Conservation (phyloP, 192 early-diverging fungal genomes). For the Umbelopsis sp. region DNA sequence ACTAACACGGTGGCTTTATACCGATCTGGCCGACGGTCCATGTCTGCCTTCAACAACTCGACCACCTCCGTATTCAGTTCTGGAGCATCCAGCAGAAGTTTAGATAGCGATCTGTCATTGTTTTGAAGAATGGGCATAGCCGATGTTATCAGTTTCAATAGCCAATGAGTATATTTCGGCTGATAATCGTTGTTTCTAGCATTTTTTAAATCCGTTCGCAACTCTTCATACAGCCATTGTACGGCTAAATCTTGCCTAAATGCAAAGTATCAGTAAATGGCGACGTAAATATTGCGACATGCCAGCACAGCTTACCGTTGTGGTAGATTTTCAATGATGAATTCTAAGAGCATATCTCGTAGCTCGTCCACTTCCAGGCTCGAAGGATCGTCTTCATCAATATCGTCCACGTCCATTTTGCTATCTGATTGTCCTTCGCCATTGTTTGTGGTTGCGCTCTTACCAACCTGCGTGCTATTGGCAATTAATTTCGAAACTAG, state of each 20-base stretch:
- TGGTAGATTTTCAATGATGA: conserved; percentile 64
- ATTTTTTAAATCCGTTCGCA: conserved; percentile 25
- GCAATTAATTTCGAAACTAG: conserved; percentile 29
- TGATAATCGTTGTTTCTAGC: conserved; percentile 28
- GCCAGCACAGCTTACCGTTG: conserved; percentile 42
- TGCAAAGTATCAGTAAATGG: neutral
- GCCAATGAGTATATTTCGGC: conserved; percentile 42
- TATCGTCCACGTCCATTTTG: conserved; percentile 1
- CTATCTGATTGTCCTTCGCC: conserved; percentile 6
- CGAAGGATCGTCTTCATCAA: neutral
- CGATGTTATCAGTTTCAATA: conserved; percentile 35
- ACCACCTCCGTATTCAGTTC: conserved; percentile 64
- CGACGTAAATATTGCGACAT: conserved; percentile 13
- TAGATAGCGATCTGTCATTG: conserved; percentile 72
- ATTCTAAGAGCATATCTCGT: conserved; percentile 51
- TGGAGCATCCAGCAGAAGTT: conserved; percentile 79
- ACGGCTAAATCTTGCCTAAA: conserved; percentile 62
- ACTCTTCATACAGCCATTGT: conserved; percentile 79
- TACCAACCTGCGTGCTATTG: neutral
- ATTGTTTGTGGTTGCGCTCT: neutral
- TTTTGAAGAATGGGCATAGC: conserved; percentile 55
- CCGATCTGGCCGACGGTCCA: conserved; percentile 38
- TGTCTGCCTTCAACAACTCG: conserved; percentile 53
- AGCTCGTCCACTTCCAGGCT: conserved; percentile 27
- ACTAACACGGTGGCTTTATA: conserved; percentile 55